Conservation (phyloP, 2,329 filamentous ascomycete species). For the Xylariaceae sp. region DNA sequence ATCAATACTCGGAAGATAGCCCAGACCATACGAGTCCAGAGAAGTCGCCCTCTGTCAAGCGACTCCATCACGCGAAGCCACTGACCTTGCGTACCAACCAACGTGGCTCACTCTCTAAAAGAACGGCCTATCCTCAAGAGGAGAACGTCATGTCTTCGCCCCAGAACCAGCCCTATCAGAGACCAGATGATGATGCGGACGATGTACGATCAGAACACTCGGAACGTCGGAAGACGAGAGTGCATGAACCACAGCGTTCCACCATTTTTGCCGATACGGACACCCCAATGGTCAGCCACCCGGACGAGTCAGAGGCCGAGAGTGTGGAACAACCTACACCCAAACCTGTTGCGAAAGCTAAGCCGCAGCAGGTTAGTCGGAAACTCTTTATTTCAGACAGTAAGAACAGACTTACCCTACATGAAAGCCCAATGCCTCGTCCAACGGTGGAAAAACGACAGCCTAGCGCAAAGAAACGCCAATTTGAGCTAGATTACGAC, state of each 20-base stretch:
- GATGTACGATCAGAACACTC: conserved; percentile 22
- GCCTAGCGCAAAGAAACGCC: conserved; percentile 32
- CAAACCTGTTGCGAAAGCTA: conserved; percentile 30
- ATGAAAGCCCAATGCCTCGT: conserved; percentile 35
- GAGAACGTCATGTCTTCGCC: conserved; percentile 24
- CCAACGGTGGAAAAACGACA: conserved; percentile 27
- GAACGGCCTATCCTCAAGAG: conserved; percentile 20
- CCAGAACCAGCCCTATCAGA: conserved; percentile 25
- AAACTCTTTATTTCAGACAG: conserved; percentile 31
- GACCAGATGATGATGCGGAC: conserved; percentile 25
- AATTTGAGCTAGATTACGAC: conserved; percentile 54
- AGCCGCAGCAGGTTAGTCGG: conserved; percentile 32
- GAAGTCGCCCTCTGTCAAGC: conserved; percentile 34
- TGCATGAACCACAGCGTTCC: conserved; percentile 30
- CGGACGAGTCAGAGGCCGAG: conserved; percentile 31
- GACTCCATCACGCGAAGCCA: conserved; percentile 30
- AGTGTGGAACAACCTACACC: conserved; percentile 32
- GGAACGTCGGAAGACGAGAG: conserved; percentile 24
- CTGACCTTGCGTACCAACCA: conserved; percentile 28
- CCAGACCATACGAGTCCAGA: conserved; percentile 34
- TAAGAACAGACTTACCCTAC: conserved; percentile 23
- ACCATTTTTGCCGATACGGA: conserved; percentile 37
- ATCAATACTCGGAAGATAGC: conserved; percentile 32
- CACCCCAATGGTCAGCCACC: conserved; percentile 33
- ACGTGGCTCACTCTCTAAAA: conserved; percentile 32